A percentile compares a stretch with the other conserved stretches of the same genome.
Conservation (phyloP, 2,329 filamentous ascomycete genomes). For the Geoglossum cookeanum region DNA sequence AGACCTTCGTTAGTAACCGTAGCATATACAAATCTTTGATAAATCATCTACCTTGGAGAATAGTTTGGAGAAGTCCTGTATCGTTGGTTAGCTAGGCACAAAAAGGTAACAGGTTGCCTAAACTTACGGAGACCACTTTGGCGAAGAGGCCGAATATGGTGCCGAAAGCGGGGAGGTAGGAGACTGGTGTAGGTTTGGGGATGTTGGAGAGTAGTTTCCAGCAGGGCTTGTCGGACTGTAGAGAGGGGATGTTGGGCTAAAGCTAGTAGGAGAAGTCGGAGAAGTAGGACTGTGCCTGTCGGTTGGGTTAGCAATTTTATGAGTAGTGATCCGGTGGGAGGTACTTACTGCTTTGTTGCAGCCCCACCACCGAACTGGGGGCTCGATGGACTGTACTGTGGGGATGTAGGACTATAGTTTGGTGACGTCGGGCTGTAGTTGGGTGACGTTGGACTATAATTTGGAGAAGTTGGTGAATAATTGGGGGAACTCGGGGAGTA, state of each 20-base stretch:
- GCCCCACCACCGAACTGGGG: slow-evolving; percentile 24
- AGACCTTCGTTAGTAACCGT: background rate
- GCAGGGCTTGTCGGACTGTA: slow-evolving; percentile 37
- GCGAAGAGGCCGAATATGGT: slow-evolving; percentile 20
- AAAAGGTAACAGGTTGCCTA: slow-evolving; percentile 5
- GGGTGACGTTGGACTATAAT: slow-evolving; percentile 34
- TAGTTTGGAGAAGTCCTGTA: slow-evolving; percentile 11
- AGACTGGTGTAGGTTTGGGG: slow-evolving; percentile 29
- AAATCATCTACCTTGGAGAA: slow-evolving; percentile 13
- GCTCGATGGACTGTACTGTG: slow-evolving; percentile 36
- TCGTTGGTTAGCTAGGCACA: slow-evolving; percentile 8
- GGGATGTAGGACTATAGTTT: slow-evolving; percentile 31
- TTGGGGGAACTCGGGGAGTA: slow-evolving; percentile 35
- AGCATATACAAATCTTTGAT: background rate
- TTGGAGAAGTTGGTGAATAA: slow-evolving; percentile 29
- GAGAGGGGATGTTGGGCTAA: slow-evolving; percentile 18
- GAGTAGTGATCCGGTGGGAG: background rate
- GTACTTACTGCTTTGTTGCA: slow-evolving; percentile 7
- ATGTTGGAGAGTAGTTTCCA: slow-evolving; percentile 42
- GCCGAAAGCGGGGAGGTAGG: slow-evolving; percentile 17
- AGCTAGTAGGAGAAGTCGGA: slow-evolving; percentile 25
- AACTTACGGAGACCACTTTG: slow-evolving; percentile 24
- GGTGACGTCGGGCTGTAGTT: slow-evolving; percentile 42
- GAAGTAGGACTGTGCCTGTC: slow-evolving; percentile 25
- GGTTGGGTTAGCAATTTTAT: slow-evolving; percentile 3